A percentile compares a stretch with the other conserved stretches of the same genome.
Conservation (phyloP, 73 alveolate species). For the Blepharisma stoltei region DNA sequence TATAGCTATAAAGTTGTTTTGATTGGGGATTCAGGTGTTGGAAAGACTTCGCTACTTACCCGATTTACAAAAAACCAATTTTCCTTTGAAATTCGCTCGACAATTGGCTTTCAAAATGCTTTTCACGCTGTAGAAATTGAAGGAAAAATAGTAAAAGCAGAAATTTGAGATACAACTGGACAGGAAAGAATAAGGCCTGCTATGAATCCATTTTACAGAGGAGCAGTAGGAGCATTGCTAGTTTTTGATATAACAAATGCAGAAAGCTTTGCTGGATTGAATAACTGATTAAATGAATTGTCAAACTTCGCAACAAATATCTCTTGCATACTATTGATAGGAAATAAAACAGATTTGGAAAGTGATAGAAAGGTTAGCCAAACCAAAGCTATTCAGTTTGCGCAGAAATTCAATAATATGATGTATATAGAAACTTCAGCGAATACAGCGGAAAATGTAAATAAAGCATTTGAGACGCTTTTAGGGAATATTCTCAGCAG, state of each 20-base stretch:
- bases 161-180: conserved; percentile 85
- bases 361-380: conserved; percentile 57
- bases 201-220: conserved; percentile 64
- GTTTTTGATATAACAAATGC: conserved; percentile 77
- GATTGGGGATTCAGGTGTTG: conserved; percentile 73
- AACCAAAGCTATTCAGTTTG: conserved; percentile 68
- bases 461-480: conserved; percentile 30
- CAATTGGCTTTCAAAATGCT: conserved; percentile 78
- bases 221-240: conserved; percentile 72
- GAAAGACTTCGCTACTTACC: conserved; percentile 67
- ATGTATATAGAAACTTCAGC: conserved; percentile 82
- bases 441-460: conserved; percentile 57
- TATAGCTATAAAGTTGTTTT: conserved; percentile 2
- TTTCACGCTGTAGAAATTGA: conserved; percentile 40
- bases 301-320: conserved; percentile 37
- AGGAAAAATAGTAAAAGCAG: conserved; percentile 49
- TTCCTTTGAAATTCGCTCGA: conserved; percentile 56
- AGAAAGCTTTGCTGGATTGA: conserved; percentile 54
- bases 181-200: conserved; percentile 66
- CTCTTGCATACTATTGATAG: conserved; percentile 36
- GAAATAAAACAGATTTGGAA: conserved; percentile 51
- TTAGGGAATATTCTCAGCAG: too few relatives aligned
- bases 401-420: conserved; percentile 57
- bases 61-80: conserved; percentile 67
- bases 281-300: conserved; percentile 70